Base-by-base conservation (phyloP, 2,329 filamentous ascomycete genomes). In the Passalora sequoiae region DNA sequence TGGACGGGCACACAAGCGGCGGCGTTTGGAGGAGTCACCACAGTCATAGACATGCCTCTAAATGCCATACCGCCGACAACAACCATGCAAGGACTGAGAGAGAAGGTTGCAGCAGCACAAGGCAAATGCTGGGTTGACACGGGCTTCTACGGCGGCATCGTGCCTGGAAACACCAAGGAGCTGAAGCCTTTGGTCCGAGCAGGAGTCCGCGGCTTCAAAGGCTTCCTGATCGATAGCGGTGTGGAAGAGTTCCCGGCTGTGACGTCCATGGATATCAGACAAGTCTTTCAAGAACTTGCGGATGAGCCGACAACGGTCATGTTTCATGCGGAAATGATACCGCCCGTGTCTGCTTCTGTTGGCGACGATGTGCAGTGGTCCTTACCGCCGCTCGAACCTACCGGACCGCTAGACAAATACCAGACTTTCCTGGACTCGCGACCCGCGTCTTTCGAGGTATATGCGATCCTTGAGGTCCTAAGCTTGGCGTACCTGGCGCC, bases 311-410 rank as follows among this genome's bases (percentile, higher is more conserved):
- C 92, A 2, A 94, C 89, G 0, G 80, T 97, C 58, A 97, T 98
- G 91, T 98, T 98, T 71, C 92, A 98, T 63, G 92, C 92, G 44
- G 92, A 98, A 67, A 97, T 96, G 89, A 83, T 94, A 9, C 89
- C 91, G n/a, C 86, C 88, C 13, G 85, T 89, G 54, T 70, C 85
- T 38, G 79, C 80, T 54, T 89, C 86, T 0, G 84, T 89, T 2
- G 84, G 86, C 40, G 87, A 92, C 63, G 80, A 81, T 19, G 81
- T 88, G 3, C 83, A 86, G 58, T 67, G 69, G 19, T 86, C 85
- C 0, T 47, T 60, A 6, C 79, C 86, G 13, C 85, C 86, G 0
- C 69, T 84, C 5, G 78, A 77, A 1, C 86, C 86, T 3, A 74
- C 76, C 20, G 88, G 87, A 12, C 80, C 84, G 8, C 71, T 89